A percentile compares a stretch with the other conserved stretches of the same genome.
Evolutionary conservation across 192 early-diverging fungal species (phyloP).

Genomic region (Backusella mclennaniae): DNA sequence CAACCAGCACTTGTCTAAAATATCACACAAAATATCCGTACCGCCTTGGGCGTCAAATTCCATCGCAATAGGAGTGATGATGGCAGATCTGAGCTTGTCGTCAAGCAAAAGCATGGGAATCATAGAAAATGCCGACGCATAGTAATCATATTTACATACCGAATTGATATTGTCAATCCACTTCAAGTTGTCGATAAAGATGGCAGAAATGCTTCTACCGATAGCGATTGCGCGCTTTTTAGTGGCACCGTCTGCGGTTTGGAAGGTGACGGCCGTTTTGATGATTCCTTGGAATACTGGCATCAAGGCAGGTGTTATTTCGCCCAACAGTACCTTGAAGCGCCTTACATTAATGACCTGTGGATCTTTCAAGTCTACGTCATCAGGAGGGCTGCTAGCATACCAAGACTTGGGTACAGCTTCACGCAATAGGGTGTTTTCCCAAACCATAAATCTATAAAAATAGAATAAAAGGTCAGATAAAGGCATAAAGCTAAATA

Average conservation of each 20-base stretch:
- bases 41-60: slow-evolving; percentile 61
- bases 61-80: slow-evolving; percentile 60
- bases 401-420: slow-evolving; percentile 68
- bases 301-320: slow-evolving; percentile 62
- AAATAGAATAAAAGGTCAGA: neutral
- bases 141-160: slow-evolving; percentile 48
- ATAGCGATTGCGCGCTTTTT: slow-evolving; percentile 56
- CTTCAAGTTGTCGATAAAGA: slow-evolving; percentile 52
- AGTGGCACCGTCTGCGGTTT: neutral
- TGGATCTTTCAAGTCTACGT: slow-evolving; percentile 39
- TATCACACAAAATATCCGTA: slow-evolving; percentile 42
- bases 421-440: slow-evolving; percentile 57
- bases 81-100: slow-evolving; percentile 47
- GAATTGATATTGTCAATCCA: slow-evolving; percentile 17
- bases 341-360: slow-evolving; percentile 64
- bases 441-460: slow-evolving; percentile 51
- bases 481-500: neutral
- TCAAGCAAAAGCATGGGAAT: slow-evolving; percentile 59
- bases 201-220: slow-evolving; percentile 18
- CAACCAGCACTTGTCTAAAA: slow-evolving; percentile 45
- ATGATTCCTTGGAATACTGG: slow-evolving; percentile 61
- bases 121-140: slow-evolving; percentile 53
- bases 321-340: slow-evolving; percentile 62
- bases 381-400: slow-evolving; percentile 31
- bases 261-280: slow-evolving; percentile 55